Evolutionary conservation across 2,329 filamentous ascomycete genomes (phyloP).

Genomic region (Colletotrichum kahawae): DNA sequence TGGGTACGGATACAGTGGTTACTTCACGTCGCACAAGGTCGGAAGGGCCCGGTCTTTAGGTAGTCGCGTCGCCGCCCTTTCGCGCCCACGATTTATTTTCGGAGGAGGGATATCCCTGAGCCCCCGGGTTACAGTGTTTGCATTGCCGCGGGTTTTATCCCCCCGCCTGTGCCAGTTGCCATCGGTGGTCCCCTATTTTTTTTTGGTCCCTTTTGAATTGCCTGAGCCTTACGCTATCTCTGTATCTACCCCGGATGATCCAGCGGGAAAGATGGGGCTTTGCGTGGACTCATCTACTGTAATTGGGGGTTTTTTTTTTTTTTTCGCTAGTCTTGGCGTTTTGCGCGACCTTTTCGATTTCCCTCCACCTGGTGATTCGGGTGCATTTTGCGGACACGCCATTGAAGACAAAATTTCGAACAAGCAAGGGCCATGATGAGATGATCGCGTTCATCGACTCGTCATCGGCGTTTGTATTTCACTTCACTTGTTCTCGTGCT

Average conservation of each 20-base stretch:
- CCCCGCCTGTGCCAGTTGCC: not conserved
- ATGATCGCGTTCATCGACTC: not conserved
- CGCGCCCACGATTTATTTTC: not conserved
- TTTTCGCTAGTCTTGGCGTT: not conserved
- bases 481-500: not conserved
- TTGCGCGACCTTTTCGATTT: not conserved
- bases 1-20: not conserved
- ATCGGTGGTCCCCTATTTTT: not conserved
- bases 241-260: not conserved
- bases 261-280: not conserved
- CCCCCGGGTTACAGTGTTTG: not conserved
- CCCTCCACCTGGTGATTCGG: not conserved
- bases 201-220: not conserved
- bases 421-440: no score
- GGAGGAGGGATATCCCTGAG: not conserved
- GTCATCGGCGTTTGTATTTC: not conserved
- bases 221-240: not conserved
- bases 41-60: not conserved
- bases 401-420: not conserved
- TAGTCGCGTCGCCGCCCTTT: not conserved
- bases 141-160: not conserved
- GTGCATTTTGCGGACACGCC: not conserved
- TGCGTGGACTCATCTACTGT: not conserved
- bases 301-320: not conserved
- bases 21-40: not conserved